Base-by-base conservation (phyloP, 345 rosid genomes). In the Arabis hirsuta region DNA sequence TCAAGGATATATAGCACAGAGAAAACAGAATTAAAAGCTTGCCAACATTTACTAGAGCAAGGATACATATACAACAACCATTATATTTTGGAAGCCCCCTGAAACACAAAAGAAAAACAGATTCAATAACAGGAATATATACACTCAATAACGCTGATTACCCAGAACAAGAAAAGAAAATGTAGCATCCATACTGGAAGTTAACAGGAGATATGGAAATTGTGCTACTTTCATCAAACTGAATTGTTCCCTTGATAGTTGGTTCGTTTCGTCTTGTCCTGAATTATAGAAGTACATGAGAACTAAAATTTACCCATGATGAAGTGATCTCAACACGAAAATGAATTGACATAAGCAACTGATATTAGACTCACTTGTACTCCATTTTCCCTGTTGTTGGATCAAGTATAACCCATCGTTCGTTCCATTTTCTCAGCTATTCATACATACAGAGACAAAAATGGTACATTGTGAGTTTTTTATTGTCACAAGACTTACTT, bases 61-160 rank as follows among this genome's bases (percentile, higher is more conserved):
- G 97, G 99, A 96, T 96, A 96, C 99, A 96, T 65, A 96, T 76
- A 78, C 98, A 96, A 74, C 99, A 96, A 70, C 97, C 96, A 47
- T 92, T 92, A 22, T 90, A 96, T 76, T 90, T 92, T 16, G 92
- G 98, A 74, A 96, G 87, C 60, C 98, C 99, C 81, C 99, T 96
- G 80, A 73, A 84, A 27, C 69, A 77, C 39, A 74, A 11, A 65
- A 53, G 66, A 62, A 50, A 34, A 34, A 53, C 57, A 77, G 8
- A 76, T 19, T 48, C 65, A 46, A 66, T 39, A 9, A 19, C 16
- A 53, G 3, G 12, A 67, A 60, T 19, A 61, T 16, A 61, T 34
- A 62, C 51, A 27, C 71, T 48, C 14, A 55, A 43, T 12, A 48
- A 60, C 4, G 6, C 31, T 19, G 62, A 58, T 34, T 22, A 50